Base-by-base conservation (phyloP, 2,329 filamentous ascomycete genomes). In the Diaporthe batatas region DNA sequence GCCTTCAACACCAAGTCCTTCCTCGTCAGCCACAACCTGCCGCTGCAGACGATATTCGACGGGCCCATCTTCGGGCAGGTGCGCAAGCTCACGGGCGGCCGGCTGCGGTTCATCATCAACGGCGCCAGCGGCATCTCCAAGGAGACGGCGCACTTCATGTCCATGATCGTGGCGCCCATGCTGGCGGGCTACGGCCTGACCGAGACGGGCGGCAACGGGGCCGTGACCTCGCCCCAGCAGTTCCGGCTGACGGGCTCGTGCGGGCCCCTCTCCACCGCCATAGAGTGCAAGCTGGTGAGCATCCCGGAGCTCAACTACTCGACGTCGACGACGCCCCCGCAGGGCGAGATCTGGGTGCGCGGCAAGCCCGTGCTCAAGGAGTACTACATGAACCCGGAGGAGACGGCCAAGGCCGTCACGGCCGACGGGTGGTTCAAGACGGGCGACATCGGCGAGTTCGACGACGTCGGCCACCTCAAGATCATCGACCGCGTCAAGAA, bases 401-500 rank as follows among this genome's bases (percentile, higher is more conserved):
- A 98, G 85, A 98, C 94, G 8, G 88, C 87, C 79, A 92, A 93
- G 80, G 88, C 93, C 6, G 89, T 96, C 75, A 95, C 93, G 0
- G 82, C 90, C 3, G 96, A 98, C 78, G 94, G 94, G 65, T 98
- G 96, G 96, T 98, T 98, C 89, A 96, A 93, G 88, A 97, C 95
- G 21, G 96, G 96, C 74, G 96, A 98, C 79, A 96, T 98, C 81
- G 96, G 96, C 78, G 94, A 98, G 81, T 96, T 96, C 79, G 92
- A 96, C 82, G 81, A 85, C 57, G 88, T 92, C 75, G 96, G 96
- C 55, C 93, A 97, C 81, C 84, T 98, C 76, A 90, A 88, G 77
- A 92, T 98, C 81, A 95, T 98, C 80, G 96, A 98, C 83, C 94
- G 96, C 77, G 95, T 98, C 90, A 98, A 98, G 91, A 98, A 98